phyloP scores from a whole-genome alignment of 352 stramenopile species.

The Phytophthora cryptogea region DNA sequence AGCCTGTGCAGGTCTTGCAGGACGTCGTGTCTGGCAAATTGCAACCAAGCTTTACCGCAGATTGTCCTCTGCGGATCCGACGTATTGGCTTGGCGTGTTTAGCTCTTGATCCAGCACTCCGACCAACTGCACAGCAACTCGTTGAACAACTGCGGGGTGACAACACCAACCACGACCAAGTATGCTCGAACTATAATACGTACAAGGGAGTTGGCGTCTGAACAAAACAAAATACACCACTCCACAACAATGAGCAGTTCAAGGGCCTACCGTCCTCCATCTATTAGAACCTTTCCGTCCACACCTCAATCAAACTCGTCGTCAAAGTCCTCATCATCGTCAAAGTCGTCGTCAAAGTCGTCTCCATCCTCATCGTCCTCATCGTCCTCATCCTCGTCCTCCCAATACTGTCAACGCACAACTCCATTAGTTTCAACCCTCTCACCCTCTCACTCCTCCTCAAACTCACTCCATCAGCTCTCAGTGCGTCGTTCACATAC shows the following conservation, averaged over 20 bases:
- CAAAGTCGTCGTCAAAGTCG: slow-evolving; percentile 38
- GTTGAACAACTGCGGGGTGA: slow-evolving; percentile 10
- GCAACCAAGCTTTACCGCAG: slow-evolving; percentile 40
- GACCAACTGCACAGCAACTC: slow-evolving; percentile 14
- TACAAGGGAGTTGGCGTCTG: slow-evolving; percentile 2
- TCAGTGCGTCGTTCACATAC: slow-evolving; percentile 61
- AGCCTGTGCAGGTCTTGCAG: slow-evolving; percentile 50
- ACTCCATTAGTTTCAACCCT: neutral
- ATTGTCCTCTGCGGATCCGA: slow-evolving; percentile 45
- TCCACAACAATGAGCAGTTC: slow-evolving; percentile 7
- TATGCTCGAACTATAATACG: slow-evolving; percentile 7
- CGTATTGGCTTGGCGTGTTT: slow-evolving; percentile 31
- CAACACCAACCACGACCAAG: neutral
- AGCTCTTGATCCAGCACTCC: slow-evolving; percentile 19
- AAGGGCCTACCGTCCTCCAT: slow-evolving; percentile 19
- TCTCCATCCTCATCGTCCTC: slow-evolving; percentile 35
- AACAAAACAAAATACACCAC: neutral
- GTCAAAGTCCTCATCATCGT: slow-evolving; percentile 44
- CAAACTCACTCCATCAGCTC: slow-evolving; percentile 47
- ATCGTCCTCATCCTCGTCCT: slow-evolving; percentile 40
- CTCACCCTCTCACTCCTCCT: neutral
- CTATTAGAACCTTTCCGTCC: slow-evolving; percentile 10
- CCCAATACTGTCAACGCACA: slow-evolving; percentile 28
- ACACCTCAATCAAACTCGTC: slow-evolving; percentile 29
- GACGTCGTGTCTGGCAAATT: slow-evolving; percentile 47